Evolutionary conservation across 2,329 filamentous ascomycete species (phyloP).

Genomic region (Bimuria novae-zelandiae): DNA sequence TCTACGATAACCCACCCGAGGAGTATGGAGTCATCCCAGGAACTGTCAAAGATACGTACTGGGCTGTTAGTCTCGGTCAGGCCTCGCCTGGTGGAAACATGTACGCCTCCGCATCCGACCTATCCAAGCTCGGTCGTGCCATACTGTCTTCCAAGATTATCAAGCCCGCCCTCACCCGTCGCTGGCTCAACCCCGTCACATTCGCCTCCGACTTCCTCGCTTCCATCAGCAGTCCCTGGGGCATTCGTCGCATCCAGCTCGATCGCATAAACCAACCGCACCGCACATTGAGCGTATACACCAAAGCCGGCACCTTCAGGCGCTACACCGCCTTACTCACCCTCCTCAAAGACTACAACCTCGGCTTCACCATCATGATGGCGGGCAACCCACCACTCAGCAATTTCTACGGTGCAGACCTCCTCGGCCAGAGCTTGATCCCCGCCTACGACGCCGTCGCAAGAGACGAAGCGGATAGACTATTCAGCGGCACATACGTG

Average conservation of each 20-base stretch:
- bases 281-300: slow-evolving; percentile 18
- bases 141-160: slow-evolving; percentile 28
- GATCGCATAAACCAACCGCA: slow-evolving; percentile 14
- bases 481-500: slow-evolving; percentile 19
- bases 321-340: slow-evolving; percentile 20
- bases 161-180: slow-evolving; percentile 19
- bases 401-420: slow-evolving; percentile 17
- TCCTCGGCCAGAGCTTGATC: slow-evolving; percentile 18
- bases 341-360: slow-evolving; percentile 18
- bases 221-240: slow-evolving; percentile 29
- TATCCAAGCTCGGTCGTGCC: slow-evolving; percentile 24
- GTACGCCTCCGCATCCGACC: slow-evolving; percentile 24
- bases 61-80: slow-evolving; percentile 25
- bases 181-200: slow-evolving; percentile 28
- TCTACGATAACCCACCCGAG: slow-evolving; percentile 31
- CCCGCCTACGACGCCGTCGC: slow-evolving; percentile 23
- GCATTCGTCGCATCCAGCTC: slow-evolving; percentile 25
- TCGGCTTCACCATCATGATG: slow-evolving; percentile 24
- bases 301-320: slow-evolving; percentile 19
- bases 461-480: slow-evolving; percentile 16
- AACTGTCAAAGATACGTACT: slow-evolving; percentile 25
- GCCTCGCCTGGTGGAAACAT: slow-evolving; percentile 37
- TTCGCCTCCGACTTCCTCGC: slow-evolving; percentile 22
- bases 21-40: slow-evolving; percentile 45
- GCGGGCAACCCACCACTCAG: slow-evolving; percentile 13